phyloP scores from a whole-genome alignment of 2,329 filamentous ascomycete genomes.

The Fusarium incarnatum region DNA sequence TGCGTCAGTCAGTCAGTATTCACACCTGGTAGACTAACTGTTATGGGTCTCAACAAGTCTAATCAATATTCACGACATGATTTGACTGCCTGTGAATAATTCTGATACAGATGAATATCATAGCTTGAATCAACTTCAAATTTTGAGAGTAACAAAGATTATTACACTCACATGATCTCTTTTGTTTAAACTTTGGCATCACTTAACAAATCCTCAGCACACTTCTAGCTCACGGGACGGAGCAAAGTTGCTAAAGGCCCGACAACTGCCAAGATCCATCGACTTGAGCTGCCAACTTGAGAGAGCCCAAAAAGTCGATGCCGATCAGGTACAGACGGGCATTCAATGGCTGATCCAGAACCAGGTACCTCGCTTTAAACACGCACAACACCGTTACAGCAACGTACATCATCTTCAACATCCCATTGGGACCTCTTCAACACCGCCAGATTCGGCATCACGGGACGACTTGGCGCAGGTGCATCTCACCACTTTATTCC shows the following conservation, averaged over 20 bases:
- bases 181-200: background rate
- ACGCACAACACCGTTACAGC: constrained; percentile 12
- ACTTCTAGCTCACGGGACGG: constrained; percentile 30
- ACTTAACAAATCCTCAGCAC: constrained; percentile 10
- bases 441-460: constrained; percentile 7
- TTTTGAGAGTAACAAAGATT: background rate
- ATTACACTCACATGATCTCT: background rate
- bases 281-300: constrained; percentile 11
- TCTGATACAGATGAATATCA: constrained; percentile 3
- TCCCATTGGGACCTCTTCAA: constrained; percentile 8
- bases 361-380: constrained; percentile 11
- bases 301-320: constrained; percentile 28
- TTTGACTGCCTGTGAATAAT: background rate
- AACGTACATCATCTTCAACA: constrained; percentile 6
- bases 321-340: constrained; percentile 43
- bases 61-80: background rate
- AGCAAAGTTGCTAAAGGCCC: constrained; percentile 27
- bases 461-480: background rate
- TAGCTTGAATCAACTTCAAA: background rate
- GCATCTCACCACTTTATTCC: background rate
- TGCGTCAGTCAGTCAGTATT: constrained; percentile 32
- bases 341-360: constrained; percentile 40
- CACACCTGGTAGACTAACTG: constrained; percentile 32
- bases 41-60: constrained; percentile 2
- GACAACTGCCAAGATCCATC: constrained; percentile 37